A percentile compares a stretch with the other conserved stretches of the same genome.
Conservation (phyloP, 257 asterid genomes). For the Euphrasia confusa region DNA sequence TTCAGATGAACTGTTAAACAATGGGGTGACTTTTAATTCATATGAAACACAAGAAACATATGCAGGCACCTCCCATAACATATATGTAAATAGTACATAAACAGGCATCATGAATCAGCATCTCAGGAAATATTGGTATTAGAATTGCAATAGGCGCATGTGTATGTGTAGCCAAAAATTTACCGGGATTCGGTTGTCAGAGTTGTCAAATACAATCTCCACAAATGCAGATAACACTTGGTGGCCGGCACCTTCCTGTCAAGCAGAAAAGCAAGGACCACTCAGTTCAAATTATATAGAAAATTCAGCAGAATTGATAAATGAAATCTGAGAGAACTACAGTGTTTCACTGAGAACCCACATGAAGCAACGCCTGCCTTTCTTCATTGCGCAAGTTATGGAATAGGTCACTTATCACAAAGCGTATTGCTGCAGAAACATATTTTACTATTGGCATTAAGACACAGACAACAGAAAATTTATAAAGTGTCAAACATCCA, state of each 20-base stretch:
- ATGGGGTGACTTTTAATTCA: constrained; percentile 10
- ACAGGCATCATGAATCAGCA: constrained; percentile 12
- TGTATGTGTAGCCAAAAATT: constrained; percentile 9
- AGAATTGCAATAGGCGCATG: not conserved
- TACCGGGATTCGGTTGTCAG: constrained; percentile 96
- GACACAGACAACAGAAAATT: constrained; percentile 7
- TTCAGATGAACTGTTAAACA: constrained; percentile 16
- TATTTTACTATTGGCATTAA: constrained; percentile 1
- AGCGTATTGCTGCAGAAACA: constrained; percentile 76
- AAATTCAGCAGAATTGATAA: constrained; percentile 3
- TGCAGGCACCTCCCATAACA: constrained; percentile 13
- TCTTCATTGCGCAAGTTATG: constrained; percentile 95
- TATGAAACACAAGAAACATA: constrained; percentile 12
- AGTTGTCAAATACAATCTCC: constrained; percentile 95
- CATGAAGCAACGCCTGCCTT: constrained; percentile 87
- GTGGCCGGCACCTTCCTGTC: constrained; percentile 98
- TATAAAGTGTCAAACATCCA: not conserved
- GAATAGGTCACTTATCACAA: constrained; percentile 88
- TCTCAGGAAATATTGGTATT: not conserved
- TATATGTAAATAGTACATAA: constrained; percentile 7
- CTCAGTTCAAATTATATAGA: constrained; percentile 11
- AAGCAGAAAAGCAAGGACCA: constrained; percentile 20
- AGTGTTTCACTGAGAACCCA: constrained; percentile 38
- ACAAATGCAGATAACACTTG: constrained; percentile 92
- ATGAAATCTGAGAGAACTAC: constrained; percentile 10